These are phyloP conservation scores for Pleurotus djamor DNA, from an alignment of 768 basidiomycete genomes.

Conservation along the genomic window DNA sequence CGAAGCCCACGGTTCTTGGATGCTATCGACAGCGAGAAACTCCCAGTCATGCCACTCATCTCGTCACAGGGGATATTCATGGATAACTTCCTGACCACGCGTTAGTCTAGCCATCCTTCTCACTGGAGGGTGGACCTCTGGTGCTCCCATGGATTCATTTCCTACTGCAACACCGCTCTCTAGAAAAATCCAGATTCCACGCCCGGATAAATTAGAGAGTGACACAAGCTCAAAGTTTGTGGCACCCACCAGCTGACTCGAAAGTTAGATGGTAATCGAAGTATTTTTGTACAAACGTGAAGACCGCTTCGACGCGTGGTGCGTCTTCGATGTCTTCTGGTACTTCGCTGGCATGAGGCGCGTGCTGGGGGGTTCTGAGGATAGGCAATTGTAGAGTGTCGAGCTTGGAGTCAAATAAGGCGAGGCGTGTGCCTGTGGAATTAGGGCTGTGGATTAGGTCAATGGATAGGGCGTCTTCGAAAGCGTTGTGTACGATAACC, in stretches of 20 bases:
- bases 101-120: not conserved
- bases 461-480: not conserved
- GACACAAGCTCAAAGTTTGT: not conserved
- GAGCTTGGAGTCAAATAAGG: conserved; percentile 62
- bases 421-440: conserved; percentile 26
- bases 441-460: not conserved
- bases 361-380: conserved; percentile 22
- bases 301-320: conserved; percentile 29
- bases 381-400: conserved; percentile 49
- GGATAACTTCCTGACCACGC: not conserved
- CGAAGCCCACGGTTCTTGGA: not conserved
- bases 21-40: not conserved
- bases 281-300: conserved; percentile 45
- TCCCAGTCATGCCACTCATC: not conserved
- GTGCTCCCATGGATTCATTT: too few species aligned
- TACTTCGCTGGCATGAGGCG: not conserved
- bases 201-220: not conserved
- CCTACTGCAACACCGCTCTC: too few species aligned
- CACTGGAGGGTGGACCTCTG: too few species aligned
- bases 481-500: conserved; percentile 11
- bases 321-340: not conserved
- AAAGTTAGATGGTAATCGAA: conserved; percentile 51
- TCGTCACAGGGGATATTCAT: not conserved
- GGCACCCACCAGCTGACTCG: conserved; percentile 32
- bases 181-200: too few species aligned